These are phyloP conservation scores for Furcasterigmium furcatum DNA, from an alignment of 2,329 filamentous ascomycete species.

Conservation along the genomic window DNA sequence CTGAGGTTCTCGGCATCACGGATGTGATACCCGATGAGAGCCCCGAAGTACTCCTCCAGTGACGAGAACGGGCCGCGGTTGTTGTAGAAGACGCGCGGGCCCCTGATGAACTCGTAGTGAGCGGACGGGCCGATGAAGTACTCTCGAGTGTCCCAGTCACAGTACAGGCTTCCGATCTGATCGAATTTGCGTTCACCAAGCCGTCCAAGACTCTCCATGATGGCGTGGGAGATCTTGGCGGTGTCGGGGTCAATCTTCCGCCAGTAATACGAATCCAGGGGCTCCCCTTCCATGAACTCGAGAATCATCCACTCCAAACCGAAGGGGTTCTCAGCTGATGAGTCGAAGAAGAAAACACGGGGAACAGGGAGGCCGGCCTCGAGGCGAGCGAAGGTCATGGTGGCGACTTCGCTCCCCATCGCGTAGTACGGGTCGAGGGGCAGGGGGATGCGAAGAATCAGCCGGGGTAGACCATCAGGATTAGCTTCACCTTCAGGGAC, in stretches of 20 bases:
- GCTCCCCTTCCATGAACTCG: conserved; percentile 5
- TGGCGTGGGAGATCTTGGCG: not conserved
- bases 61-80: conserved; percentile 3
- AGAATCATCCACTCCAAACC: conserved; percentile 12
- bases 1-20: not conserved
- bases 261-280: too few relatives aligned
- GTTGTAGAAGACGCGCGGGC: not conserved
- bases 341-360: conserved; percentile 7
- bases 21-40: not conserved
- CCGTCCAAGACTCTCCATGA: not conserved
- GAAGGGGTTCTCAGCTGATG: conserved; percentile 8
- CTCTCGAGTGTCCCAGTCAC: conserved; percentile 4
- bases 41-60: not conserved
- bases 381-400: conserved; percentile 6
- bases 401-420: conserved; percentile 12
- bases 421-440: conserved; percentile 8
- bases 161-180: conserved; percentile 9
- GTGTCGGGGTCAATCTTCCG: not conserved
- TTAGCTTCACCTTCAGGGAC: not conserved
- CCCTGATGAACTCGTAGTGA: not conserved
- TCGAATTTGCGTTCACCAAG: not conserved
- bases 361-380: conserved; percentile 4
- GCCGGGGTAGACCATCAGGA: not conserved
- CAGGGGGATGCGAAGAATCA: conserved; percentile 6
- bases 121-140: conserved; percentile 6